Percentiles rank a stretch among this genome's conserved stretches.
phyloP scores from a whole-genome alignment of 768 basidiomycete genomes.

The Podaxis sp. region DNA sequence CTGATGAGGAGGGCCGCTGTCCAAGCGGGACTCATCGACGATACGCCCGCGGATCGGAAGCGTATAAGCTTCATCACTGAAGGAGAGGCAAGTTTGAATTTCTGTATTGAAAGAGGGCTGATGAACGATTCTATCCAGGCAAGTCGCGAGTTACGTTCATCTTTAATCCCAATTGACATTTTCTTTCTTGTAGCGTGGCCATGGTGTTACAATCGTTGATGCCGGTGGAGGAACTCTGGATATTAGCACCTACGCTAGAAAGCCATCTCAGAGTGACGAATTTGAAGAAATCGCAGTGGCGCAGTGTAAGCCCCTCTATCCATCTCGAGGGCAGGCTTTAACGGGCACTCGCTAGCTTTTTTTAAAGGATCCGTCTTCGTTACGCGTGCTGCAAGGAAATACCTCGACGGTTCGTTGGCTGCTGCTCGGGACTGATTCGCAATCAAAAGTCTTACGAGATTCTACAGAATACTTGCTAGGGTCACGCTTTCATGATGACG shows the following conservation, averaged over 20 bases:
- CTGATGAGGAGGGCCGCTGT: conserved; percentile 44
- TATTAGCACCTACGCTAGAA: conserved; percentile 45
- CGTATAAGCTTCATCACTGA: conserved; percentile 47
- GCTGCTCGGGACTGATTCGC: no score
- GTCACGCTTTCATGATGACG: conserved; percentile 15
- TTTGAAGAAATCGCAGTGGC: conserved; percentile 40
- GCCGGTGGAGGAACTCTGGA: conserved; percentile 62
- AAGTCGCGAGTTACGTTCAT: neutral
- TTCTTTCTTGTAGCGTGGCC: conserved; percentile 26
- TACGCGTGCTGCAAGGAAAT: conserved; percentile 29
- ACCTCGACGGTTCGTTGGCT: conserved; percentile 28
- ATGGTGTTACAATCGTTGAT: conserved; percentile 52
- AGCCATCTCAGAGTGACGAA: conserved; percentile 15
- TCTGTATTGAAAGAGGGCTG: conserved; percentile 26
- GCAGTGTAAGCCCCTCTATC: conserved; percentile 24
- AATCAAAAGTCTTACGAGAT: neutral
- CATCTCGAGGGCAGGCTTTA: neutral
- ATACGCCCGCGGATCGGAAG: conserved; percentile 24
- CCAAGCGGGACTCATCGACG: conserved; percentile 38
- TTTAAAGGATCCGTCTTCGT: conserved; percentile 46
- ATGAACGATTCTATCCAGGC: conserved; percentile 11
- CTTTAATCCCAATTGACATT: neutral
- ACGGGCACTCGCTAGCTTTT: conserved; percentile 24
- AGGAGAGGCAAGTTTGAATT: conserved; percentile 53
- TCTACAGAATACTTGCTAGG: conserved; percentile 11